Evolutionary conservation across 169 alveolate genomes (phyloP).

Genomic region (Prorocentrum cordatum): DNA sequence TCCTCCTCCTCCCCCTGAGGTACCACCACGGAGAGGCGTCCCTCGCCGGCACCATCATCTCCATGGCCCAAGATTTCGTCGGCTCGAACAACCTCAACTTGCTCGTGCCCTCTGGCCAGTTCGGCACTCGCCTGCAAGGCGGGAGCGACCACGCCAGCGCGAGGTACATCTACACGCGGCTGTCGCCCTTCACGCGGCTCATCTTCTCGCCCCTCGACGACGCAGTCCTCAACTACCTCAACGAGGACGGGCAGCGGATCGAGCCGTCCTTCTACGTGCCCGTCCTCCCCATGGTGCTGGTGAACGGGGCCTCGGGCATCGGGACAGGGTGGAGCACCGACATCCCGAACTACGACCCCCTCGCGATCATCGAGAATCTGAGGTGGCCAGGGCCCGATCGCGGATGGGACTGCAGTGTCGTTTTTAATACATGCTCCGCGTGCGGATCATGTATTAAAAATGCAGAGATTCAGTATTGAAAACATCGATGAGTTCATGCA

Average conservation of each 20-base stretch:
- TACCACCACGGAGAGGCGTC: conserved; percentile 59
- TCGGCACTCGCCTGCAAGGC: conserved; percentile 97
- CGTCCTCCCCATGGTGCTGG: conserved; percentile 93
- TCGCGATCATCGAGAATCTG: conserved; percentile 86
- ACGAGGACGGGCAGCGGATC: conserved; percentile 96
- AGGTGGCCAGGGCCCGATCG: too few relatives aligned
- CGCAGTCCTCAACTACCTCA: conserved; percentile 70
- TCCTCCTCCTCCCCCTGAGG: too few relatives aligned
- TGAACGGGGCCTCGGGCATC: conserved; percentile 98
- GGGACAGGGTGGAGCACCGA: conserved; percentile 86
- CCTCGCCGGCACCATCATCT: conserved; percentile 50
- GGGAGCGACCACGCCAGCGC: conserved; percentile 76
- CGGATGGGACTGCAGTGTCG: too few relatives aligned
- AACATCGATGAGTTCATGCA: too few relatives aligned
- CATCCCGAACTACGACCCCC: conserved; percentile 94
- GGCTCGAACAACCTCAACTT: conserved; percentile 88
- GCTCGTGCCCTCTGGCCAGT: conserved; percentile 89
- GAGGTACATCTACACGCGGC: conserved; percentile 69
- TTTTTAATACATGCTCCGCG: too few relatives aligned
- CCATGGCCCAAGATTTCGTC: conserved; percentile 60
- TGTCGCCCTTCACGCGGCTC: conserved; percentile 83
- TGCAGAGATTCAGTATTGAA: too few relatives aligned
- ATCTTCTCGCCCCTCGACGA: conserved; percentile 85
- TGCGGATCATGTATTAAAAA: too few relatives aligned
- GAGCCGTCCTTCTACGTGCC: conserved; percentile 98